These are phyloP conservation scores for Alternaria dauci DNA, from an alignment of 2,329 filamentous ascomycete genomes.

Conservation along the genomic window DNA sequence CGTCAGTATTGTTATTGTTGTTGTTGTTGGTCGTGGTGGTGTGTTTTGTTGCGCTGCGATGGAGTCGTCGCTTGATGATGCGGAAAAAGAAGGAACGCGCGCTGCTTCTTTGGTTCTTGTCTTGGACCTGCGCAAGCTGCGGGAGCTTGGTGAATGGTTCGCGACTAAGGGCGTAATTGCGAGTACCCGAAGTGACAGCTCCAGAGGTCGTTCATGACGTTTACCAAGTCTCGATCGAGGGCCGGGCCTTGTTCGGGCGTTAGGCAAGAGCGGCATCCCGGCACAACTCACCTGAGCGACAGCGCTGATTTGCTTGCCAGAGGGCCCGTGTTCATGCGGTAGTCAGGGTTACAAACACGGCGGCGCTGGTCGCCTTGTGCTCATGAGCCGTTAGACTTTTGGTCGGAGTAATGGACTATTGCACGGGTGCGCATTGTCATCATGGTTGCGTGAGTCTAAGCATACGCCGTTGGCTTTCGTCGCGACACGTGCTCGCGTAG, in stretches of 20 bases:
- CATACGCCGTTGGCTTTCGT: neutral
- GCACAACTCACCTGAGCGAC: neutral
- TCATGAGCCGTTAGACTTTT: neutral
- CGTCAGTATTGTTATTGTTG: neutral
- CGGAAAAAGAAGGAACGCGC: neutral
- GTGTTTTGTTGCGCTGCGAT: neutral
- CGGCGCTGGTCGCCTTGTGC: neutral
- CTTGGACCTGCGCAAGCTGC: neutral
- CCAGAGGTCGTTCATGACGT: conserved; percentile 1
- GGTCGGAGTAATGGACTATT: neutral
- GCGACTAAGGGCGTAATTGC: neutral
- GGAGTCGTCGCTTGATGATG: neutral
- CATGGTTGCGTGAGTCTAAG: neutral
- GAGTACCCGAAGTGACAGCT: conserved; percentile 1
- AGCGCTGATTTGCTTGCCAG: neutral
- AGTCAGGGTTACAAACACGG: neutral
- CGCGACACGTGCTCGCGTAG: conserved; percentile 8
- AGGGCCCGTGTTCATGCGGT: conserved; percentile 2
- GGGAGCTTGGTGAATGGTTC: neutral
- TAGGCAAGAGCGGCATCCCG: neutral
- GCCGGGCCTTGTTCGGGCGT: neutral
- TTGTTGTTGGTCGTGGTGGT: neutral
- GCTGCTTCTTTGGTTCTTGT: neutral
- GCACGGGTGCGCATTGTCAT: neutral
- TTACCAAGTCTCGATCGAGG: neutral